phyloP scores from a whole-genome alignment of 352 stramenopile species.

The Phytophthora syringae region DNA sequence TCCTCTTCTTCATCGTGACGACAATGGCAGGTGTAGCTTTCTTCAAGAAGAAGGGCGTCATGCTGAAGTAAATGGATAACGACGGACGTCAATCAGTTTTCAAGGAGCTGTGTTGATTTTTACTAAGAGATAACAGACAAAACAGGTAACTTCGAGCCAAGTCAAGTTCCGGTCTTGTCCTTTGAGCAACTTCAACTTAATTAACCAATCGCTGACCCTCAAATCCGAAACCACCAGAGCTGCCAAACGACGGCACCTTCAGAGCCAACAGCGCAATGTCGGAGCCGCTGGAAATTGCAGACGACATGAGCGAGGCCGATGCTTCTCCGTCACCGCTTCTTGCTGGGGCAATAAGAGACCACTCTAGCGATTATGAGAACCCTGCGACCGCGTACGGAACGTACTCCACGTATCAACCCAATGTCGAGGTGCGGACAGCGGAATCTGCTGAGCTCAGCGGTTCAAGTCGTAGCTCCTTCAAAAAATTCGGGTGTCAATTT shows the following conservation, averaged over 20 bases:
- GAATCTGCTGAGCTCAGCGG: slow-evolving; percentile 15
- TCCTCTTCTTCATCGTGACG: slow-evolving; percentile 39
- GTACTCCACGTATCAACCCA: slow-evolving; percentile 31
- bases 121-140: no score
- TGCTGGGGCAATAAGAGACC: not conserved
- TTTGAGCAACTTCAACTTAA: slow-evolving; percentile 14
- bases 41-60: slow-evolving; percentile 38
- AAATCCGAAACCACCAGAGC: slow-evolving; percentile 18
- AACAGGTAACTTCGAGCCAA: no score
- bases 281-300: slow-evolving; percentile 10
- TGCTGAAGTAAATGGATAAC: slow-evolving; percentile 25
- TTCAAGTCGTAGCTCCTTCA: slow-evolving; percentile 21
- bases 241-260: slow-evolving; percentile 5
- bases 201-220: slow-evolving; percentile 4
- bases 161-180: no score
- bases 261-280: slow-evolving; percentile 17
- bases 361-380: slow-evolving; percentile 20
- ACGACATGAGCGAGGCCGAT: slow-evolving; percentile 20
- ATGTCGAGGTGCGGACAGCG: slow-evolving; percentile 20
- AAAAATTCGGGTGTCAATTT: slow-evolving; percentile 50
- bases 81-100: no score
- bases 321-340: slow-evolving; percentile 27
- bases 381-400: slow-evolving; percentile 35
- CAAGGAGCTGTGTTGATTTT: no score
- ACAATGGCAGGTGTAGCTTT: slow-evolving; percentile 26